Evolutionary conservation across 345 rosid genomes (phyloP).

Genomic region (Populus simonii): DNA sequence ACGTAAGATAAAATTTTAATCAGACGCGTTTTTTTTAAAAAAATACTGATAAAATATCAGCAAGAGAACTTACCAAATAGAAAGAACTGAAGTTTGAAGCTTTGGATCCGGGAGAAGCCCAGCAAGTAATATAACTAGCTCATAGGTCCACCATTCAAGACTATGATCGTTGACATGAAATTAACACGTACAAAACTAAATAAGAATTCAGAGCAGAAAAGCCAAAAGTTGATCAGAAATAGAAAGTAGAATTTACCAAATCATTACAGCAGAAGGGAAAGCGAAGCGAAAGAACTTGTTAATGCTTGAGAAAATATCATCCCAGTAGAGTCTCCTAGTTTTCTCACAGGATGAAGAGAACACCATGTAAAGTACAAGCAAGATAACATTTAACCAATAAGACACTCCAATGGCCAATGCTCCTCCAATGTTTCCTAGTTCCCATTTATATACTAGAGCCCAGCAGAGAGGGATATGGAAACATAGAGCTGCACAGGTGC

Average conservation of each 20-base stretch:
- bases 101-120: slow-evolving; percentile 49
- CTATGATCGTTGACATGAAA: slow-evolving; percentile 23
- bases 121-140: slow-evolving; percentile 43
- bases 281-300: slow-evolving; percentile 16
- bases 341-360: slow-evolving; percentile 27
- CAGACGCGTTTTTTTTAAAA: not conserved
- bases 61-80: slow-evolving; percentile 40
- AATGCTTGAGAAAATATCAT: slow-evolving; percentile 2
- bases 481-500: slow-evolving; percentile 37
- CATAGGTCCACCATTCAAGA: slow-evolving; percentile 58
- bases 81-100: slow-evolving; percentile 55
- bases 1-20: not conserved
- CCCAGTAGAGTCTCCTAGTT: slow-evolving; percentile 1
- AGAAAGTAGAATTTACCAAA: slow-evolving; percentile 36
- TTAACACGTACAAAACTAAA: not conserved
- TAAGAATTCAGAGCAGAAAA: not conserved
- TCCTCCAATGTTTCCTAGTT: slow-evolving; percentile 35
- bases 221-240: not conserved
- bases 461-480: slow-evolving; percentile 48
- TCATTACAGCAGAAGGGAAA: slow-evolving; percentile 55
- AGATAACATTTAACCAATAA: slow-evolving; percentile 37
- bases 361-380: slow-evolving; percentile 37
- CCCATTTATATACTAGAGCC: slow-evolving; percentile 37
- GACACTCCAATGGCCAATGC: slow-evolving; percentile 37
- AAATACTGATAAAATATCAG: not conserved